These are phyloP conservation scores for Zopfia rhizophila DNA, from an alignment of 2,329 filamentous ascomycete species.

Conservation along the genomic window DNA sequence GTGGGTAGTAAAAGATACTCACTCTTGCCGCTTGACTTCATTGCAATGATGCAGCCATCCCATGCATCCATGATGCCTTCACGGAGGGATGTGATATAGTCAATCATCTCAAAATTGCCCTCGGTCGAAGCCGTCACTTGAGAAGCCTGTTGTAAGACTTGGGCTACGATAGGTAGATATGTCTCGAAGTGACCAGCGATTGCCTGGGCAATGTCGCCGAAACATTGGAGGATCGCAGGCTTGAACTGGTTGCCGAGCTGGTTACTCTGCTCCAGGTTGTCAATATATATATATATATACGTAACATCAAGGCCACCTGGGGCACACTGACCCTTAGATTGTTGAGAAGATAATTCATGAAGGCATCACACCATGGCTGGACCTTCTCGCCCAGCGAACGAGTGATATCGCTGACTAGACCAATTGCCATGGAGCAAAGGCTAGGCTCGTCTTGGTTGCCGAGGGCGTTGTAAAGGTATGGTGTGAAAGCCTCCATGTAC, in stretches of 20 bases:
- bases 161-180: conserved; percentile 90
- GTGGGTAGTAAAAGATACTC: conserved; percentile 48
- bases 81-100: conserved; percentile 93
- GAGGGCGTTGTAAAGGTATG: conserved; percentile 92
- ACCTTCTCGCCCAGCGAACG: conserved; percentile 89
- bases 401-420: conserved; percentile 95
- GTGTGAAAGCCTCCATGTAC: conserved; percentile 96
- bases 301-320: background rate
- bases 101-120: conserved; percentile 92
- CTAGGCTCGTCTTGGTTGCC: conserved; percentile 95
- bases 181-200: conserved; percentile 93
- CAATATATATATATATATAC: conserved; percentile 4
- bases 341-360: conserved; percentile 98
- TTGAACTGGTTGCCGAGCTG: conserved; percentile 96
- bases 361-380: conserved; percentile 94
- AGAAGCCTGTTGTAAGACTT: conserved; percentile 93
- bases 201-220: conserved; percentile 95
- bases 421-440: conserved; percentile 96
- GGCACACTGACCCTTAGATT: conserved; percentile 76
- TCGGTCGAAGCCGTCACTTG: conserved; percentile 82
- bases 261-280: conserved; percentile 68
- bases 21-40: conserved; percentile 86
- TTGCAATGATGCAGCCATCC: conserved; percentile 94
- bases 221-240: conserved; percentile 96
- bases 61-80: conserved; percentile 99